Conservation (phyloP, 345 rosid species). For the Tarenaya hassleriana region DNA sequence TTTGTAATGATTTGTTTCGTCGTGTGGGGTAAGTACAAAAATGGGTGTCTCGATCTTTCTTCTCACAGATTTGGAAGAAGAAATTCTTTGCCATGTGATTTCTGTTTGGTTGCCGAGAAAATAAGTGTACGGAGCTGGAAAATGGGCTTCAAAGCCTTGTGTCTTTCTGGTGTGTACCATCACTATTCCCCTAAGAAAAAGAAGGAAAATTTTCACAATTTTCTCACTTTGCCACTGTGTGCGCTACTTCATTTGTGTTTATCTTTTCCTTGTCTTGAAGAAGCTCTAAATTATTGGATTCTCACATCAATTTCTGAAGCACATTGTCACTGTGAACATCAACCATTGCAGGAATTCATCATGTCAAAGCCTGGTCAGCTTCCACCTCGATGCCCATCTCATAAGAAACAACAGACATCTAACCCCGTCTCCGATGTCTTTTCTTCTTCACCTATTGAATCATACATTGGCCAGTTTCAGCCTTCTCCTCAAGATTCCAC, state of each 20-base stretch:
- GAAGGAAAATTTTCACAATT: background rate
- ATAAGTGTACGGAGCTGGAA: constrained; percentile 6
- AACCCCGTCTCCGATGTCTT: constrained; percentile 28
- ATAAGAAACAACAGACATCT: constrained; percentile 37
- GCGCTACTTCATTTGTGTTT: no score
- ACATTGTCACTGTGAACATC: constrained; percentile 12
- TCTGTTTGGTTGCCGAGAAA: constrained; percentile 22
- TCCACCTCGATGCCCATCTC: constrained; percentile 69
- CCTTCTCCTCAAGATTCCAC: constrained; percentile 43
- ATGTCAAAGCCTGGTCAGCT: constrained; percentile 71
- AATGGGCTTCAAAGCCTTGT: constrained; percentile 7
- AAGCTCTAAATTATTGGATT: constrained; percentile 7
- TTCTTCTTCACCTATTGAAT: constrained; percentile 26
- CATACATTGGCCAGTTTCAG: constrained; percentile 30
- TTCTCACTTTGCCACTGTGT: no score
- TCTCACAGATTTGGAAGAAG: background rate
- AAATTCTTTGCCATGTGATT: constrained; percentile 10
- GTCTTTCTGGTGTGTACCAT: constrained; percentile 12
- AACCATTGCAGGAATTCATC: constrained; percentile 13
- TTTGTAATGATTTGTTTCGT: constrained; percentile 16
- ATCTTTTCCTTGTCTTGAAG: constrained; percentile 11
- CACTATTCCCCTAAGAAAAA: background rate
- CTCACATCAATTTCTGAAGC: constrained; percentile 18
- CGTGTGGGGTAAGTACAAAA: constrained; percentile 29
- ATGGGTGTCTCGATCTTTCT: constrained; percentile 23